Evolutionary conservation across 2,329 filamentous ascomycete genomes (phyloP).

Genomic region (Ramularia collo-cygni): DNA sequence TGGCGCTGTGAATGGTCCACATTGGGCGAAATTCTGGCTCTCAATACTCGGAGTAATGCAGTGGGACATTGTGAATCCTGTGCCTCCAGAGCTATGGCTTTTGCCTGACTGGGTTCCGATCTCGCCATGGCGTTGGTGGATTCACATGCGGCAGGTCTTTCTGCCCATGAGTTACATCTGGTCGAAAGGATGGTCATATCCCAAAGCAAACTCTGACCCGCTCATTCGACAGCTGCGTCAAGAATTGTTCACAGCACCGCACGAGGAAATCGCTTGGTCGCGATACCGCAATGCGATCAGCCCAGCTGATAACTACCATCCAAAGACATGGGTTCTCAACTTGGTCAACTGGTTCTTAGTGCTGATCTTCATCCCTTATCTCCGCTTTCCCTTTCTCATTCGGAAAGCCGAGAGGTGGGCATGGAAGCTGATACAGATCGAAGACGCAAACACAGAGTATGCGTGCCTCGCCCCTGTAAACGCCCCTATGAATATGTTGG

Average conservation of each 20-base stretch:
- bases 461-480: conserved; percentile 83
- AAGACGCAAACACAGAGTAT: conserved; percentile 89
- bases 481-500: conserved; percentile 80
- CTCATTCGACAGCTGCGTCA: conserved; percentile 65
- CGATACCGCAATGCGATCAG: conserved; percentile 76
- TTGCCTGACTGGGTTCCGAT: conserved; percentile 32
- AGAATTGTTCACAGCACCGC: conserved; percentile 76
- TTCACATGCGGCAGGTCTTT: conserved; percentile 97
- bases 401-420: conserved; percentile 71
- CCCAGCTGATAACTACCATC: conserved; percentile 79
- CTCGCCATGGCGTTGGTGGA: conserved; percentile 45
- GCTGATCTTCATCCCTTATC: conserved; percentile 71
- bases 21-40: conserved; percentile 98
- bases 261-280: conserved; percentile 70
- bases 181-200: conserved; percentile 73
- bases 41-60: conserved; percentile 72
- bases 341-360: conserved; percentile 69
- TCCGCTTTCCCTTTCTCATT: conserved; percentile 60
- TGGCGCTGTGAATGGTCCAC: conserved; percentile 74
- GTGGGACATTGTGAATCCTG: conserved; percentile 92
- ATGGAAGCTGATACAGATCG: conserved; percentile 77
- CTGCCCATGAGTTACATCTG: conserved; percentile 86
- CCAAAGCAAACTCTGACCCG: conserved; percentile 54
- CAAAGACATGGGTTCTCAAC: conserved; percentile 80
- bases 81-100: conserved; percentile 84